Base-by-base conservation (phyloP, 2,329 filamentous ascomycete genomes). In the Penicillium sp. region DNA sequence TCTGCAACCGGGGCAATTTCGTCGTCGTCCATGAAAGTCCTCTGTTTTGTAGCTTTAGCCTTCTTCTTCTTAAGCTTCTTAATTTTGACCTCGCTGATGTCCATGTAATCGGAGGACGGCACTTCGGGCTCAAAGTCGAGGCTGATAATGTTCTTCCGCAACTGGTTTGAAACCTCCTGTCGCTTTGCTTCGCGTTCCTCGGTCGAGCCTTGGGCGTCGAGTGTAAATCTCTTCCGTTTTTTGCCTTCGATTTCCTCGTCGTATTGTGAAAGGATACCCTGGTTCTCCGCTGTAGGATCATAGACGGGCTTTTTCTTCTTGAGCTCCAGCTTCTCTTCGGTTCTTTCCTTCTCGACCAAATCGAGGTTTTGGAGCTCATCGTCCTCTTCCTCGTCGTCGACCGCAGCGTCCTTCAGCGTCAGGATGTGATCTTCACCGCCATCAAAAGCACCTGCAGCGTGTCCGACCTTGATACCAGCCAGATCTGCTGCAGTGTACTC, bases 201-300 rank as follows among this genome's bases (percentile, higher is more conserved):
- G 25, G 82, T 87, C 35, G 85, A 87, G 3, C 92, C 93, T 60
- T 87, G 83, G 2, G 87, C 87, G 73, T 96, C 91, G 17, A 99
- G 80, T 0, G 90, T 96, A 68, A 99, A 99, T 25, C 84, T 84
- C 72, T 96, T 96, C 55, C 83, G 80, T 78, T 96, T 94, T 77
- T 96, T 96, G 55, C 92, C 92, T 36, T 89, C 85, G 53, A 97
- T 96, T 70, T 96, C 93, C 63, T 97, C 94, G 67, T 97, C 94
- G 70, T 99, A 99, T 66, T 99, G 93, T 15, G 90, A 86, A 42
- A 99, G 78, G 25, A 99, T 86, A 19, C 82, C 82, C 57, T 87
- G 80, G 13, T 84, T 88, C 25, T 83, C 83, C 29, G 89, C 88
- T 35, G 88, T 88, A 0, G 93, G 93, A 67, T 99, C 91, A 74